phyloP scores from a whole-genome alignment of 1,284 basidiomycete species.

The Cryptococcus amylolentus region DNA sequence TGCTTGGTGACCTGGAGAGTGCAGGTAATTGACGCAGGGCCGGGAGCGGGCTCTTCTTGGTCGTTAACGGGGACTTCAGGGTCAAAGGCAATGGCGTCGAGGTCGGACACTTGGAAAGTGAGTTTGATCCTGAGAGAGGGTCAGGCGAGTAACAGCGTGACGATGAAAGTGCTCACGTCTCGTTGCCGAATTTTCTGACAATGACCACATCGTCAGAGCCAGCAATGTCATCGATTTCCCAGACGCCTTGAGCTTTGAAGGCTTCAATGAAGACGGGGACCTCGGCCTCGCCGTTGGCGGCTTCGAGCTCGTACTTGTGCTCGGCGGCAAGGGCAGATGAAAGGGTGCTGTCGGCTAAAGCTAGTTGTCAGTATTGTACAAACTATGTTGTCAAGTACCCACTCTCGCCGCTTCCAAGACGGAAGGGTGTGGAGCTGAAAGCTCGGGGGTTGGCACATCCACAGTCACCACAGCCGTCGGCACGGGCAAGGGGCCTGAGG shows the following conservation, averaged over 20 bases:
- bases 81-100: constrained; percentile 34
- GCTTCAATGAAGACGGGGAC: constrained; percentile 71
- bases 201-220: constrained; percentile 82
- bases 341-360: constrained; percentile 50
- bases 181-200: constrained; percentile 81
- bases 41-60: constrained; percentile 1
- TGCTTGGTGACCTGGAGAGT: constrained; percentile 72
- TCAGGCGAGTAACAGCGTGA: background rate
- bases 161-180: constrained; percentile 62
- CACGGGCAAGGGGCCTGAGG: constrained; percentile 3
- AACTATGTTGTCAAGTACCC: constrained; percentile 12
- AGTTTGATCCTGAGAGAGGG: constrained; percentile 37
- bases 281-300: constrained; percentile 52
- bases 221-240: constrained; percentile 73
- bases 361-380: background rate
- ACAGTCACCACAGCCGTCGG: constrained; percentile 3
- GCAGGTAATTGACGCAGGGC: constrained; percentile 52
- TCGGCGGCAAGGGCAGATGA: constrained; percentile 75
- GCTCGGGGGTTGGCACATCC: constrained; percentile 13
- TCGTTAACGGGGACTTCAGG: constrained; percentile 4
- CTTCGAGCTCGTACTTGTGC: constrained; percentile 76
- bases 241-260: constrained; percentile 71
- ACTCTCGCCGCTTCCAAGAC: constrained; percentile 44
- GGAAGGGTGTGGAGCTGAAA: constrained; percentile 34
- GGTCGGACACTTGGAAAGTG: constrained; percentile 50